Evolutionary conservation across 441 rosid species (phyloP), one percentile per base, ranked within the genome.

Genomic region (Euphorbia schlechtendalii): DNA sequence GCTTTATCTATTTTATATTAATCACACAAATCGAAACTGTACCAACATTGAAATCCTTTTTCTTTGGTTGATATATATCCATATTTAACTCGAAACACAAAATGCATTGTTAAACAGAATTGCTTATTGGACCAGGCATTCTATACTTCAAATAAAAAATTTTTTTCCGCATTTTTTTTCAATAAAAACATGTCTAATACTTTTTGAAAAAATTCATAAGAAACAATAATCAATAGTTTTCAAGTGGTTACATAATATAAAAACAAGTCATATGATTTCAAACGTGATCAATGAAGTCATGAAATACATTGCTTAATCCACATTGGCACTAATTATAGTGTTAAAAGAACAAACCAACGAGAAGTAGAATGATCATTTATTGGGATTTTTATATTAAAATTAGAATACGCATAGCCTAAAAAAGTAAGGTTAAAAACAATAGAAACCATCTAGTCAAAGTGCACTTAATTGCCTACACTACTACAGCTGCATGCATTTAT

Each of bases 231-330:
- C 53, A 56, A 56, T 58, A 22, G 59, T 64, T 71, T 54, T 64
- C 63, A 49, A 70, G 70, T 68, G 66, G 61, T 70, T 55, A 51
- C n/a, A 1, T 53, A 5, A 45, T 0, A 68, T 14, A 51, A 18
- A 30, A 32, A 27, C 10, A 2, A 5, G 46, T 55, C 64, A 71
- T 62, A 70, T 84, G 86, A 74, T 72, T 76, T 69, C 74, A 62
- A 63, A 81, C 85, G 79, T 71, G 15, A 83, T 77, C 74, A 69
- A 67, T 83, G 79, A 64, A 79, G 80, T 84, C 88, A 84, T 67
- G 67, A 27, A 28, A 10, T 61, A 55, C 63, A 64, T 64, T 56
- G 40, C 48, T 59, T 36, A 9, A 5, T 9, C 10, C 10, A 36
- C 40, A 36, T 9, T 36, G 69, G 63, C 68, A 67, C 63, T 45